Percentiles rank a stretch among this genome's conserved stretches.
phyloP scores from a whole-genome alignment of 2,329 filamentous ascomycete genomes.

The Diaporthe sp. region DNA sequence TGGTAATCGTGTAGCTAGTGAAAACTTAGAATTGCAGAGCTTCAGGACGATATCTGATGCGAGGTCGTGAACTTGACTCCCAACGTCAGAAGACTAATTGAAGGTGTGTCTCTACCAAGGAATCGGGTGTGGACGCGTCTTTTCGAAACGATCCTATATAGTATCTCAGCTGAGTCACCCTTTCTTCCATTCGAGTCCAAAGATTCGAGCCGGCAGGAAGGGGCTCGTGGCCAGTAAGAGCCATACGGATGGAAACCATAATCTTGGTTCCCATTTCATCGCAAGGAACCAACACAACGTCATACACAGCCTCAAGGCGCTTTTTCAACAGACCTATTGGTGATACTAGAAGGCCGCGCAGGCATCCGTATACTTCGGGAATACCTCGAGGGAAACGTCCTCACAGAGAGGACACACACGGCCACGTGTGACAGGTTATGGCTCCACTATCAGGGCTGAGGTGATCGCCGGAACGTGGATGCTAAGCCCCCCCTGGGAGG shows the following conservation, averaged over 20 bases:
- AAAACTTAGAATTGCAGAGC: background rate
- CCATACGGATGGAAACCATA: background rate
- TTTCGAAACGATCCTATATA: background rate
- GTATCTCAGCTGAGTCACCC: constrained; percentile 14
- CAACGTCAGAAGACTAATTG: too few species aligned
- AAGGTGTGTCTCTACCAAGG: background rate
- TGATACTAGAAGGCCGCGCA: background rate
- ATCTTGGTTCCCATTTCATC: background rate
- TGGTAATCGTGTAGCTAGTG: too few species aligned
- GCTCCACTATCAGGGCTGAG: constrained; percentile 32
- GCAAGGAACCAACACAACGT: background rate
- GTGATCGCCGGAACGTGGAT: background rate
- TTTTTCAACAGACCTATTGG: background rate
- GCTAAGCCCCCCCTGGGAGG: constrained; percentile 19
- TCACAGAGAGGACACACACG: background rate
- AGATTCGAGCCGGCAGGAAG: too few species aligned
- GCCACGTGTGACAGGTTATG: background rate
- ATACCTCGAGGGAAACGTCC: background rate
- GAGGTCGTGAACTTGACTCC: background rate
- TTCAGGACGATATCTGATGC: background rate
- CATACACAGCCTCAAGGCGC: background rate
- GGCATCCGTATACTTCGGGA: background rate
- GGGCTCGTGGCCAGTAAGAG: background rate
- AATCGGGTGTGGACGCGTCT: background rate
- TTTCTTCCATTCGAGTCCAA: background rate